Percentiles rank a stretch among this genome's conserved stretches.
These are phyloP conservation scores for Microcos paniculata DNA, from an alignment of 345 rosid genomes.

Conservation along the genomic window DNA sequence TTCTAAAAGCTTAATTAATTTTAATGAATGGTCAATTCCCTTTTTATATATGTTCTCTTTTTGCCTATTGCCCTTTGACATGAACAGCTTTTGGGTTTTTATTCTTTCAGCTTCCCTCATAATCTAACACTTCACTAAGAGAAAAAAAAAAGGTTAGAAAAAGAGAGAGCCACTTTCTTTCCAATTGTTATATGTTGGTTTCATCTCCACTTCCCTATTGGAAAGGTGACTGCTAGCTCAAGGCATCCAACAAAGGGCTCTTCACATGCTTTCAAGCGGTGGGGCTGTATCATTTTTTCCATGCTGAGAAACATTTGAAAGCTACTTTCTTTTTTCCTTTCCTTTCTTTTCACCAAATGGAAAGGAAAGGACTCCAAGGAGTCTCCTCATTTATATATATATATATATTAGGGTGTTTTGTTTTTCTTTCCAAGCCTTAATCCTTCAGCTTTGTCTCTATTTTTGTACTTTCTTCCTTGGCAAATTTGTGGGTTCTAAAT, in stretches of 20 bases:
- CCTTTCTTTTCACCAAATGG: slow-evolving; percentile 19
- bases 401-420: not conserved
- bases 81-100: slow-evolving; percentile 26
- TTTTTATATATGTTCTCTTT: slow-evolving; percentile 11
- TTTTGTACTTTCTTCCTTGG: not conserved
- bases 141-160: not conserved
- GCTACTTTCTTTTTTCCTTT: slow-evolving; percentile 14
- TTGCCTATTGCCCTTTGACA: slow-evolving; percentile 12
- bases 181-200: slow-evolving; percentile 8
- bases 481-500: not conserved
- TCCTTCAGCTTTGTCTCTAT: not conserved
- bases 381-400: no score
- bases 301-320: slow-evolving; percentile 13
- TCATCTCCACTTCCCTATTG: slow-evolving; percentile 22
- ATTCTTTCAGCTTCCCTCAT: slow-evolving; percentile 12
- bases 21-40: slow-evolving; percentile 10
- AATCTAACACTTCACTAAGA: slow-evolving; percentile 3
- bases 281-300: slow-evolving; percentile 14
- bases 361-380: not conserved
- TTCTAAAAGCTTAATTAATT: no score
- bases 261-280: slow-evolving; percentile 39
- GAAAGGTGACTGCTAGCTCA: slow-evolving; percentile 35
- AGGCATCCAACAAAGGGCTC: slow-evolving; percentile 32
- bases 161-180: slow-evolving; percentile 18
- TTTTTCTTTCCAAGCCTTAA: slow-evolving; percentile 5